Evolutionary conservation across 495 filamentous ascomycete species (phyloP), one percentile per base, ranked within the genome.

Genomic region (Opeltia flavorubescens): DNA sequence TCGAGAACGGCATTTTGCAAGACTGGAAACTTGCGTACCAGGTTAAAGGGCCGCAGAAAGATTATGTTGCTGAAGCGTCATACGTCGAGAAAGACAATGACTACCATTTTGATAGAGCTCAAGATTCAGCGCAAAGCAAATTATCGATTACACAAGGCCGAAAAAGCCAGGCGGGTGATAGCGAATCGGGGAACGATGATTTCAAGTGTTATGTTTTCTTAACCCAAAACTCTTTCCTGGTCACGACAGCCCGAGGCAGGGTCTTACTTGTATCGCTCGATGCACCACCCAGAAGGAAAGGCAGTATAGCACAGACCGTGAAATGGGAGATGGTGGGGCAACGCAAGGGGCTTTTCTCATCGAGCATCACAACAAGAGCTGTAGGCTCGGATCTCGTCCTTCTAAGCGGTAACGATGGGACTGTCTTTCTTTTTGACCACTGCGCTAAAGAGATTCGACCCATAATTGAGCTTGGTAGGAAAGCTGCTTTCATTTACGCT

Each of bases 191-290:
- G 46, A 46, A 69, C 40, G 72, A 80, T 46, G 53, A 56, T 5
- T 74, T 81, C 47, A 81, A 76, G 50, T 61, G 70, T 27, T 89
- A 85, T 53, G 68, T 66, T 8, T 87, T 88, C 50, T 56, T 88
- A 20, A 71, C 71, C 2, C 58, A 71, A 1, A 61, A 70, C 34
- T 61, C 60, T 13, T 58, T 91, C 17, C 57, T 89, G 40, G 68
- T 66, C 2, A 77, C 72, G 3, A 79, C 80, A 1, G 68, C 64
- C 11, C 67, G 63, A n/a, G 83, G 81, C 2, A 66, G 71, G 21
- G 49, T 89, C 2, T 67, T 83, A 24, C 55, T 78, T 9, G 80
- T 55, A 33, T 51, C 21, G 9, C 36, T 64, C 29, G 43, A 7
- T 17, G 27, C 20, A 36, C 5, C 5, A 3, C 25, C 21, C 18